Conservation (phyloP, 192 early-diverging fungal species). For the Anaeromyces robustus region DNA sequence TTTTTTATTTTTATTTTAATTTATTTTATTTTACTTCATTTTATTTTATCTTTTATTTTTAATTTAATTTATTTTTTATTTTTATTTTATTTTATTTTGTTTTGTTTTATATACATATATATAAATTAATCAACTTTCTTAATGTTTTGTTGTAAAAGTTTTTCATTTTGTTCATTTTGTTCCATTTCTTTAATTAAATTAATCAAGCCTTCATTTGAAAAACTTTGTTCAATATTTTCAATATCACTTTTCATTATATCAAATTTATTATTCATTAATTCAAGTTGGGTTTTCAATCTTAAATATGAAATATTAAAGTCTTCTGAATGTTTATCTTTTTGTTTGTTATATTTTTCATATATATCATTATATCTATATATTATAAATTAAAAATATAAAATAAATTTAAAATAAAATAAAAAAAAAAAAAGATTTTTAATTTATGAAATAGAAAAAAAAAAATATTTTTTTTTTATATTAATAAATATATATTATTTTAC, state of each 20-base stretch:
- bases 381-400: neutral
- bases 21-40: too few species aligned
- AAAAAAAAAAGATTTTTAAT: neutral
- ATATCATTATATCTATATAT: neutral
- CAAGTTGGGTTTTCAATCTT: neutral
- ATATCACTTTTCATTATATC: neutral
- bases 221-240: neutral
- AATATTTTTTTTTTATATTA: neutral
- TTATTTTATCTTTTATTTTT: too few species aligned
- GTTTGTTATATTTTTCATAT: neutral
- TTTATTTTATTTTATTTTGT: too few species aligned
- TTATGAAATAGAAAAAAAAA: neutral
- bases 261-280: neutral
- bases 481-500: neutral
- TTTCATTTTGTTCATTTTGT: neutral
- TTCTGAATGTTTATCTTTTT: neutral
- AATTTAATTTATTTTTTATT: too few species aligned
- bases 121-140: too few species aligned
- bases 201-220: neutral
- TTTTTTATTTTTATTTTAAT: too few species aligned
- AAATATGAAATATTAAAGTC: neutral
- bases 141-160: neutral
- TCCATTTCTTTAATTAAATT: neutral
- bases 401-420: neutral
- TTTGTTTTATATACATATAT: too few species aligned